Conservation (phyloP, 306 rosid species). For the apple (Malus domestica) region DNA sequence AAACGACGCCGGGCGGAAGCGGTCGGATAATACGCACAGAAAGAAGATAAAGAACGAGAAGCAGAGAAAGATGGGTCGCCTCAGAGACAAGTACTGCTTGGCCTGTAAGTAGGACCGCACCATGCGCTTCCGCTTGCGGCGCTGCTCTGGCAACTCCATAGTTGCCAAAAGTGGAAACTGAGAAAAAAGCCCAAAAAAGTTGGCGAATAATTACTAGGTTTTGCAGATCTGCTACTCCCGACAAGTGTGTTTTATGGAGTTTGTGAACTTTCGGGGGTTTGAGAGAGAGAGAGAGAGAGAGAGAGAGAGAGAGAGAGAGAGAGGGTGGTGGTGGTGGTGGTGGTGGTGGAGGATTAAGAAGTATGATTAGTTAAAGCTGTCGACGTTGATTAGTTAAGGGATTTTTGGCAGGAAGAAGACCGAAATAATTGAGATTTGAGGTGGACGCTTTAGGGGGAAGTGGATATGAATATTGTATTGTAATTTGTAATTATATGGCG, state of each 20-base stretch:
- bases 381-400: background rate
- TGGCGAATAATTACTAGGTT: background rate
- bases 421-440: background rate
- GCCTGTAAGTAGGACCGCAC: constrained; percentile 23
- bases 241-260: background rate
- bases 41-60: constrained; percentile 47
- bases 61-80: constrained; percentile 63
- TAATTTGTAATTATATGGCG: background rate
- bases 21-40: constrained; percentile 38
- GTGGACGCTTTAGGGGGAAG: background rate
- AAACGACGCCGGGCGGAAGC: constrained; percentile 33
- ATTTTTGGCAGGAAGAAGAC: background rate
- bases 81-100: constrained; percentile 16
- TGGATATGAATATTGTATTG: background rate
- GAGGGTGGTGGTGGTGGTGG: background rate
- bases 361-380: background rate
- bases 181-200: background rate
- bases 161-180: background rate
- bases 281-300: background rate
- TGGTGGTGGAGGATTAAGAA: background rate
- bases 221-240: background rate
- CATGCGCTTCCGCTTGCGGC: constrained; percentile 57
- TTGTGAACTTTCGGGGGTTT: background rate
- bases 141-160: constrained; percentile 66
- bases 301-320: no score